Evolutionary conservation across 2,329 filamentous ascomycete genomes (phyloP), one percentile per base, ranked within the genome.

Genomic region (Exserohilum turcica): DNA sequence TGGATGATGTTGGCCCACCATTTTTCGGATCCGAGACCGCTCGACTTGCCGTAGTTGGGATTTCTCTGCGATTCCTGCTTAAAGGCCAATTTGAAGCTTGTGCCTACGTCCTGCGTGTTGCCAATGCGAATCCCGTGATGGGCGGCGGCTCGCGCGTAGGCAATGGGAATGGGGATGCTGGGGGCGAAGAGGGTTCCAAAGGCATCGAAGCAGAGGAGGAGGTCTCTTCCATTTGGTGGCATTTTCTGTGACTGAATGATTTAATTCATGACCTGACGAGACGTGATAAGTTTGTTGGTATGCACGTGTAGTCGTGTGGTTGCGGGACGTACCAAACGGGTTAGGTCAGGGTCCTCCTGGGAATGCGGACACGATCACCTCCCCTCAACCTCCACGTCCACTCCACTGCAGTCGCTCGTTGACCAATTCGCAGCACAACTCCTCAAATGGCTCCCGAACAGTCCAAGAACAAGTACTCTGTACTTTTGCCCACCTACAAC

Each of bases 401-500:
- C 50, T 53, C 60, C 61, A 59, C 59, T 59, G 53, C 59, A 66
- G 66, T 68, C 68, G 53, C 67, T 72, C 69, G 27, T 70, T 72
- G 52, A 37, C 54, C 53, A 46, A 52, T 61, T 44, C 48, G 45
- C 49, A 61, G 51, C 54, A 49, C 53, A 51, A 45, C 58, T 33
- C 50, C 47, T 43, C 64, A 59, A 13, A 74, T 74, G 70, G 62
- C 68, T 35, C 64, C 65, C 12, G 64, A 57, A 50, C 68, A 74
- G 43, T 64, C 75, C 43, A 79, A 82, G 63, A 82, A 94, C 83
- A 96, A 93, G 79, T 99, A 97, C 84, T 96, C 93, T 64, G 88
- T 99, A 74, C 93, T 99, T 73, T 86, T 99, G 62, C 94, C 94
- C 52, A 99, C 94, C 58, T 99, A 96, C 86, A 97, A 99, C 77